phyloP scores from a whole-genome alignment of 441 rosid species.

The Eruca vesicaria region DNA sequence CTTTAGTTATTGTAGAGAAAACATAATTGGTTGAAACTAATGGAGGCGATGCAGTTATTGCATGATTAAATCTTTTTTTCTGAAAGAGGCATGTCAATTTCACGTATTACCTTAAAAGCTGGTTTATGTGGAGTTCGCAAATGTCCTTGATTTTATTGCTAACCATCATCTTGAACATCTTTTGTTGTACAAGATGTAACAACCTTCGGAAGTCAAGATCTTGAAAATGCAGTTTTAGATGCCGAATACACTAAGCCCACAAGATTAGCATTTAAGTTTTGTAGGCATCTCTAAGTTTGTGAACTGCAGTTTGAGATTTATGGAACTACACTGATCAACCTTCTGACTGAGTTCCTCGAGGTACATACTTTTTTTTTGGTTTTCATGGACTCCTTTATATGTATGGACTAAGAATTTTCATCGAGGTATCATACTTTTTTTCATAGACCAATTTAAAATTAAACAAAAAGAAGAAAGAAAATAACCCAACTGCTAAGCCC shows the following conservation, averaged over 20 bases:
- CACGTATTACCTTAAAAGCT: not conserved
- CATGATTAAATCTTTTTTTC: constrained; percentile 75
- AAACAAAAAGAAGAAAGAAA: too few species aligned
- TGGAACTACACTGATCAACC: too few species aligned
- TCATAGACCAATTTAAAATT: too few species aligned
- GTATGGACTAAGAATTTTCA: too few species aligned
- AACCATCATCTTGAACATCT: constrained; percentile 11
- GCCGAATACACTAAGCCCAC: constrained; percentile 79
- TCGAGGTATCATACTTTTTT: too few species aligned
- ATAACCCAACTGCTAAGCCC: too few species aligned
- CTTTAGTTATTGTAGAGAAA: constrained; percentile 87
- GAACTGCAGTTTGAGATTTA: constrained; percentile 75
- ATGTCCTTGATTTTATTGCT: not conserved
- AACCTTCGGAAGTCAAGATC: constrained; percentile 75
- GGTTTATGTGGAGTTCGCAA: not conserved
- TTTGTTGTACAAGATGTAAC: constrained; percentile 64
- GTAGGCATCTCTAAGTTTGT: constrained; percentile 76
- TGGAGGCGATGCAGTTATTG: constrained; percentile 84
- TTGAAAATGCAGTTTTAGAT: constrained; percentile 85
- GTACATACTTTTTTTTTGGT: too few species aligned
- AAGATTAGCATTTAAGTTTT: constrained; percentile 81
- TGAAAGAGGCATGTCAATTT: constrained; percentile 66
- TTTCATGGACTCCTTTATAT: too few species aligned
- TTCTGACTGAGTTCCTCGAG: too few species aligned
- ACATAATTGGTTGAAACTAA: constrained; percentile 92